Percentiles rank a stretch among this genome's conserved stretches.
These are phyloP conservation scores for Blastobotrys petasosporus DNA, from an alignment of 1,139 yeast species.

Conservation along the genomic window DNA sequence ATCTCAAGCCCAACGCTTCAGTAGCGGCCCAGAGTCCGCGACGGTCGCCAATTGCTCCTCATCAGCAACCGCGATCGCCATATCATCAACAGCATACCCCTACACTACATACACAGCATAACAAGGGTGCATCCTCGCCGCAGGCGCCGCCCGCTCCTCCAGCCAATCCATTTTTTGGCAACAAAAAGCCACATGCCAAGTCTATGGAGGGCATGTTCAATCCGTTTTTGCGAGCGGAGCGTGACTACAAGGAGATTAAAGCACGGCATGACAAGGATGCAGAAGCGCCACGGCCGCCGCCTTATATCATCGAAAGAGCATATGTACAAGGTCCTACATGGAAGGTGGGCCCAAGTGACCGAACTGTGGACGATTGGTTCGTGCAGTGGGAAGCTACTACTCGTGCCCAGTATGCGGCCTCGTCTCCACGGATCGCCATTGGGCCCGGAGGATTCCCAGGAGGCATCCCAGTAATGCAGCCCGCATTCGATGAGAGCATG, in stretches of 20 bases:
- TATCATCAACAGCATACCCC: neutral
- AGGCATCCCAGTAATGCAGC: constrained; percentile 24
- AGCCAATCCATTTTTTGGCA: constrained; percentile 39
- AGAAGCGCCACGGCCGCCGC: constrained; percentile 25
- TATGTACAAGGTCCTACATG: constrained; percentile 78
- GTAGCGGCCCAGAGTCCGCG: constrained; percentile 1
- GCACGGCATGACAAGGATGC: constrained; percentile 6
- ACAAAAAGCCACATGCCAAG: constrained; percentile 45
- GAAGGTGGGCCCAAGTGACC: constrained; percentile 34
- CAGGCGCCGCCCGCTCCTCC: constrained; percentile 11
- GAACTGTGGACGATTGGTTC: constrained; percentile 18
- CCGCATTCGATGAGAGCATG: constrained; percentile 24
- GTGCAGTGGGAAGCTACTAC: constrained; percentile 11
- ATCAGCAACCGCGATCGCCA: constrained; percentile 3
- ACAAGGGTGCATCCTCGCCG: neutral
- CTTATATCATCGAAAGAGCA: constrained; percentile 52
- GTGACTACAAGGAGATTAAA: constrained; percentile 30
- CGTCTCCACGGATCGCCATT: constrained; percentile 14
- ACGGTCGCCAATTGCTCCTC: neutral
- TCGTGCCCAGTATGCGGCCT: constrained; percentile 9
- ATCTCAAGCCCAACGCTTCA: neutral
- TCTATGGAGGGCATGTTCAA: constrained; percentile 46
- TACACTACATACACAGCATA: constrained; percentile 2
- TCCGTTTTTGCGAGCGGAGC: constrained; percentile 42
- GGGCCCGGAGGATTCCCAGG: constrained; percentile 17